These are phyloP conservation scores for Naumovozyma castellii DNA, from an alignment of 805 yeast genomes.

Conservation along the genomic window DNA sequence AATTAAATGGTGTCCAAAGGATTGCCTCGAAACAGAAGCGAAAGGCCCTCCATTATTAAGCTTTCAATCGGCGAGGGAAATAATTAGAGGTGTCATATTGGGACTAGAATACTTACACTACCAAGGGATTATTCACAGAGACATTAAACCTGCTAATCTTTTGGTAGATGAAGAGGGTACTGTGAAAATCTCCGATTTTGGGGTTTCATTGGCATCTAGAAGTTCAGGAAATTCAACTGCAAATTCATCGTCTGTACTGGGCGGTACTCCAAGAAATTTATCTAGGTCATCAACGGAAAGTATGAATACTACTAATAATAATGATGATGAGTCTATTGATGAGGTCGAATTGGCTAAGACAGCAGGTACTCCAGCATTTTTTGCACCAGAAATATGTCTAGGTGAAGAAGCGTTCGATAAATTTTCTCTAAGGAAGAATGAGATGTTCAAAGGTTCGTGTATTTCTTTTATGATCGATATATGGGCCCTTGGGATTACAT, in stretches of 20 bases:
- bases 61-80: slow-evolving; percentile 55
- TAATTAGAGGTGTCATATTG: slow-evolving; percentile 71
- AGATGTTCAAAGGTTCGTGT: slow-evolving; percentile 31
- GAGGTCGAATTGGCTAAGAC: slow-evolving; percentile 88
- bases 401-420: slow-evolving; percentile 31
- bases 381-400: slow-evolving; percentile 85
- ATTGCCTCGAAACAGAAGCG: slow-evolving; percentile 33
- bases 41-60: slow-evolving; percentile 58
- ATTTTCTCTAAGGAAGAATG: slow-evolving; percentile 13
- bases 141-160: slow-evolving; percentile 89
- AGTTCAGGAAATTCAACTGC: slow-evolving; percentile 18
- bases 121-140: slow-evolving; percentile 89
- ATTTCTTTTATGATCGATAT: slow-evolving; percentile 82
- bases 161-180: slow-evolving; percentile 57
- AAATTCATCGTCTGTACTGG: neutral
- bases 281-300: neutral
- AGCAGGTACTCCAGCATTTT: slow-evolving; percentile 95
- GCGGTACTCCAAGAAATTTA: neutral
- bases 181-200: slow-evolving; percentile 94
- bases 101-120: slow-evolving; percentile 87
- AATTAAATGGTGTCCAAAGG: slow-evolving; percentile 56
- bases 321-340: slow-evolving; percentile 22
- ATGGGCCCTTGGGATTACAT: slow-evolving; percentile 95
- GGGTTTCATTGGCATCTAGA: slow-evolving; percentile 56
- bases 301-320: slow-evolving; percentile 3